These are phyloP conservation scores for Rhizopus stolonifer DNA, from an alignment of 371 early-diverging fungal genomes.

Conservation along the genomic window DNA sequence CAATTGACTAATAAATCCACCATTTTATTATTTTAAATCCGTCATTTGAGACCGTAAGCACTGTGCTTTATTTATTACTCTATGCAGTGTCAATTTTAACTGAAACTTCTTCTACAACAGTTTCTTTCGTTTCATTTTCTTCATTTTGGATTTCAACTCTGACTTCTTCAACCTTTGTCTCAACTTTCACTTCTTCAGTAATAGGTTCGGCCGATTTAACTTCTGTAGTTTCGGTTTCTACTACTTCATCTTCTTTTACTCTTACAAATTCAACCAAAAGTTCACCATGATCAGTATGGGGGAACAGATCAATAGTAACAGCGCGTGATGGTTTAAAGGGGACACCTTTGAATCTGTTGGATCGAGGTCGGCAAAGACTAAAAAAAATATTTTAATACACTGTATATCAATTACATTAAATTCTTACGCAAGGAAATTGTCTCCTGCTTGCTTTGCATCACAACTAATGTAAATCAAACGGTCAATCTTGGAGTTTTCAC, in stretches of 20 bases:
- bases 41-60: too few relatives aligned
- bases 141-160: too few relatives aligned
- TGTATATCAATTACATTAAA: too few relatives aligned
- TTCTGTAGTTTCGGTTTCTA: not conserved
- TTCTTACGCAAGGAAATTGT: conserved; percentile 75
- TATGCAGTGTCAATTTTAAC: too few relatives aligned
- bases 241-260: conserved; percentile 3
- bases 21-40: too few relatives aligned
- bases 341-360: conserved; percentile 54
- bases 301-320: conserved; percentile 76
- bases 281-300: conserved; percentile 77
- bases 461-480: conserved; percentile 78
- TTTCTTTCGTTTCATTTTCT: too few relatives aligned
- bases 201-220: not conserved
- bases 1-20: too few relatives aligned
- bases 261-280: conserved; percentile 67
- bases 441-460: conserved; percentile 60
- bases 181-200: not conserved
- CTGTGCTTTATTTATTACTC: too few relatives aligned
- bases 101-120: too few relatives aligned
- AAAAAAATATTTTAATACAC: too few relatives aligned
- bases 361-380: conserved; percentile 60
- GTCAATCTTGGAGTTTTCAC: conserved; percentile 54
- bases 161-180: too few relatives aligned
- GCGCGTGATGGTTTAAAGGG: conserved; percentile 69